Evolutionary conservation across 257 asterid species (phyloP).

Genomic region (Solanum rostratum): DNA sequence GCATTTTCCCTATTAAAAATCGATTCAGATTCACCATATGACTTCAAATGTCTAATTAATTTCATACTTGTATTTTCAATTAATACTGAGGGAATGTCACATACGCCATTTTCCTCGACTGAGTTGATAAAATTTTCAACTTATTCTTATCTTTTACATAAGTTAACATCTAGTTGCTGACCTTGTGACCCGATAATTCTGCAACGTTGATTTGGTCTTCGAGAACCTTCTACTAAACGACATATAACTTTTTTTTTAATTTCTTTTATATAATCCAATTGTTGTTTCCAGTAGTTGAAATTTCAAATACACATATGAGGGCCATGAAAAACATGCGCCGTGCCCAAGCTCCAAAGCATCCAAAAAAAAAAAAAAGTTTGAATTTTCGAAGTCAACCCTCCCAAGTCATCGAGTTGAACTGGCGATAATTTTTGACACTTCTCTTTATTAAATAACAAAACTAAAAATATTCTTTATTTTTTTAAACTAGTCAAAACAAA

Average conservation of each 20-base stretch:
- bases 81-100: background rate
- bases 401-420: background rate
- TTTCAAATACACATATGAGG: background rate
- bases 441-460: no score
- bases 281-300: background rate
- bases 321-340: background rate
- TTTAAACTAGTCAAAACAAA: no score
- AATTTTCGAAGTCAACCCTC: background rate
- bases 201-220: background rate
- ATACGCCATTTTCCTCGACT: background rate
- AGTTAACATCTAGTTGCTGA: background rate
- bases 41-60: background rate
- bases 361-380: background rate
- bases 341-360: background rate
- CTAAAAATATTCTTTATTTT: no score
- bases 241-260: background rate
- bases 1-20: no score
- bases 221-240: background rate
- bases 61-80: background rate
- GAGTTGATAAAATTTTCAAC: background rate
- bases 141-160: background rate
- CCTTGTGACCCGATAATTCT: background rate
- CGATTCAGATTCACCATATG: no score
- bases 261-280: background rate
- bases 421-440: no score